Base-by-base conservation (phyloP, 148 eudicot species). In the Camellia granthamiana region DNA sequence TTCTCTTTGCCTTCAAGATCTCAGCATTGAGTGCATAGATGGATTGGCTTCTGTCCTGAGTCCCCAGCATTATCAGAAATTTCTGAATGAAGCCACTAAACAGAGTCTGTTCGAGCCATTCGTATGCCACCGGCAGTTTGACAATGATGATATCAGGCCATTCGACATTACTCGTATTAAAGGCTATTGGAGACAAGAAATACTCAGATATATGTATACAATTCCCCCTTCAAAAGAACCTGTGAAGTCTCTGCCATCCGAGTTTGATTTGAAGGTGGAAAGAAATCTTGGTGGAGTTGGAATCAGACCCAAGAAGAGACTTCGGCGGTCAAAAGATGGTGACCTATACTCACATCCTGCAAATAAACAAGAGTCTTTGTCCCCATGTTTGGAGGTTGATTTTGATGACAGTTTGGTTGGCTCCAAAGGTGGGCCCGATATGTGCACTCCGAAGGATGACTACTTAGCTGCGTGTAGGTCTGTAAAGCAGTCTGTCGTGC, bases 1-100 rank as follows among this genome's bases (percentile, higher is more conserved):
- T 89, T 93, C 97, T 91, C 97, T 90, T 88, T 91, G 93, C 87
- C 93, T 89, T 87, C 97, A 95, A 93, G 92, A 91, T 90, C 92
- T 95, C 81, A 91, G 90, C 75, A 86, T 93, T 61, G 97, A 95
- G 81, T 93, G 98, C 85, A 84, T 95, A 51, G 97, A 95, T 89
- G 98, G 98, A 88, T 83, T 91, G 69, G 91, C 98, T 75, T 82
- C 87, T 43, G 93, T 95, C 62, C 89, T 95, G 78, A 86, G 91
- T 83, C 93, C 97, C 56, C 86, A 81, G 74, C 96, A 95, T 74
- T 95, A 87, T 62, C 79, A 88, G 46, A 93, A 86, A 72, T 87
- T 76, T 79, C 38, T 81, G 61, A 81, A 77, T 44, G 88, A 78
- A 69, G 91, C 88, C 71, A 81, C 88, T 74, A 81, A 79, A 65